Conservation (phyloP, 2,329 filamentous ascomycete genomes). For the Camillea tinctor region DNA sequence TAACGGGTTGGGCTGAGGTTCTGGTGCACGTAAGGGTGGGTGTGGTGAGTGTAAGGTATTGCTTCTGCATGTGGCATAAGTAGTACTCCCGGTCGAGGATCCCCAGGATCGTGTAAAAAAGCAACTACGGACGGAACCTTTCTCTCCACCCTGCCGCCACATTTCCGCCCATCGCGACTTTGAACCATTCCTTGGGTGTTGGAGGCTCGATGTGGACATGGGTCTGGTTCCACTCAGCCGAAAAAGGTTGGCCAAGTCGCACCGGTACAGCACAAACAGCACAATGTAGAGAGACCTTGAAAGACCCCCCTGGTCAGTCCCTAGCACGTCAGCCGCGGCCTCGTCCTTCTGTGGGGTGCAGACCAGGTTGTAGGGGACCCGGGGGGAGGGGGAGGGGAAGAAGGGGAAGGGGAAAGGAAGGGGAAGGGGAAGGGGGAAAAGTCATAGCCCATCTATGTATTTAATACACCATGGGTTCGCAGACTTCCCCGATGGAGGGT, state of each 20-base stretch:
- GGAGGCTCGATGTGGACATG: conserved; percentile 7
- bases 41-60: conserved; percentile 12
- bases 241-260: not conserved
- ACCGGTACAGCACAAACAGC: conserved; percentile 7
- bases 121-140: conserved; percentile 16
- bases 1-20: conserved; percentile 10
- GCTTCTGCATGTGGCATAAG: conserved; percentile 13
- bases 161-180: conserved; percentile 17
- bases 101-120: conserved; percentile 6
- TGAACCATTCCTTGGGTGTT: conserved; percentile 14
- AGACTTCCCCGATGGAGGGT: not conserved
- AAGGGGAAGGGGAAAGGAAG: not conserved
- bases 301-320: conserved; percentile 14
- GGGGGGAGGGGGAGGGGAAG: too few species aligned
- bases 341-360: conserved; percentile 25
- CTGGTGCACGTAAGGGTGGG: not conserved
- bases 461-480: not conserved
- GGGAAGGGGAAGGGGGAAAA: not conserved
- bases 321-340: conserved; percentile 23
- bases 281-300: conserved; percentile 10
- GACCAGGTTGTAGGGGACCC: not conserved
- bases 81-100: conserved; percentile 20
- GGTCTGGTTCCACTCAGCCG: not conserved
- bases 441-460: not conserved
- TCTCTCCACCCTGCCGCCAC: conserved; percentile 17